Conservation (phyloP, 2,329 filamentous ascomycete genomes). For the Penicillium concentricum region DNA sequence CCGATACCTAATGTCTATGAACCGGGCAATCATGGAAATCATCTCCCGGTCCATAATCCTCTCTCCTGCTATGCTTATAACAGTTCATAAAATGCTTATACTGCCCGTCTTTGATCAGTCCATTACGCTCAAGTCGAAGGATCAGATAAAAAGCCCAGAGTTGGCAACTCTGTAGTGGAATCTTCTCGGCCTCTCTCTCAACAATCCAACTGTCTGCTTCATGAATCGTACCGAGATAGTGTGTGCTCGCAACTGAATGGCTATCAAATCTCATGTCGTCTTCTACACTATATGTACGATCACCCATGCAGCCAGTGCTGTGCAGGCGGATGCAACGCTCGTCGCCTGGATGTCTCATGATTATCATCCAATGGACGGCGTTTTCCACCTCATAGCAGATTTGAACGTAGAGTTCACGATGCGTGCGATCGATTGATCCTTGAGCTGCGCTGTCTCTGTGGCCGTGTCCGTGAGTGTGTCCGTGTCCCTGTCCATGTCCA, state of each 20-base stretch:
- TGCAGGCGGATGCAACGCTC: neutral
- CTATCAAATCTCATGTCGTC: neutral
- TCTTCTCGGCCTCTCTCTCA: neutral
- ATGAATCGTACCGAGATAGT: neutral
- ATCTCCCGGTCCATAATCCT: neutral
- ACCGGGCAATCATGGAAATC: neutral
- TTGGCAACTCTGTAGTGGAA: neutral
- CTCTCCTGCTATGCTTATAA: neutral
- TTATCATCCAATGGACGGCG: neutral
- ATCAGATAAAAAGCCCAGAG: slow-evolving; percentile 4
- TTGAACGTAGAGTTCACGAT: neutral
- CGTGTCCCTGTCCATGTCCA: too few relatives aligned
- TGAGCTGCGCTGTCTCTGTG: neutral
- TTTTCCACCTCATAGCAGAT: neutral
- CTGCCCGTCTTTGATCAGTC: neutral
- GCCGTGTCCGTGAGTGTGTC: too few relatives aligned
- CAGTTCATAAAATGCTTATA: neutral
- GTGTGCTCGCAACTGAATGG: neutral
- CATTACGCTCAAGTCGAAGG: neutral
- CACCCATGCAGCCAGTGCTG: neutral
- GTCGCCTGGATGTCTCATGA: neutral
- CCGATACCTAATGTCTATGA: neutral
- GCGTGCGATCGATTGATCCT: neutral
- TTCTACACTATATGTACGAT: neutral
- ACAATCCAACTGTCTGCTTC: neutral